Percentiles rank a stretch among this genome's conserved stretches.
phyloP scores from a whole-genome alignment of 164 flowering plant species.

The Aristolochia californica region DNA sequence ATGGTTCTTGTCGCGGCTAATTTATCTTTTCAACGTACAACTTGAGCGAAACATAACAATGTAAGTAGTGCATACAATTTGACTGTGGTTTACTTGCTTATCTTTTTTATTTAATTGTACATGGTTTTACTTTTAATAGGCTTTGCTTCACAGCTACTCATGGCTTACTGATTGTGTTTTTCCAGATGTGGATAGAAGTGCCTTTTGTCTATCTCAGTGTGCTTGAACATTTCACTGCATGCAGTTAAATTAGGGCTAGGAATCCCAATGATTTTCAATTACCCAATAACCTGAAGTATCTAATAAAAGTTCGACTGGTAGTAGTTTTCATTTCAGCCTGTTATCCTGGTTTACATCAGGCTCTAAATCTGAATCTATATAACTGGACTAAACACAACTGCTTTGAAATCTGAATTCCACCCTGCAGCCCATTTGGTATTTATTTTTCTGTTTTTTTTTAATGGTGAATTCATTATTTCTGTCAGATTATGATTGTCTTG shows the following conservation, averaged over 20 bases:
- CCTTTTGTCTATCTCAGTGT: neutral
- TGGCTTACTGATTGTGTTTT: neutral
- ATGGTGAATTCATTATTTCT: too few relatives aligned
- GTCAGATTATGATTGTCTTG: too few relatives aligned
- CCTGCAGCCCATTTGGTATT: too few relatives aligned
- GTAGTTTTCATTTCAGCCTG: too few relatives aligned
- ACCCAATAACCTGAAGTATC: too few relatives aligned
- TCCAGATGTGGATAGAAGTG: neutral
- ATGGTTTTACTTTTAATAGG: neutral
- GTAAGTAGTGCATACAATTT: slow-evolving; percentile 32
- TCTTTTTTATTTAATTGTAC: neutral
- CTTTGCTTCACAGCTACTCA: neutral
- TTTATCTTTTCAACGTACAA: slow-evolving; percentile 75
- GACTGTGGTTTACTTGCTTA: neutral
- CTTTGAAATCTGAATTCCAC: too few relatives aligned
- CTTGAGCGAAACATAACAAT: slow-evolving; percentile 76
- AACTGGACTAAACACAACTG: too few relatives aligned
- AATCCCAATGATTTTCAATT: neutral
- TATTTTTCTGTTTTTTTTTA: too few relatives aligned
- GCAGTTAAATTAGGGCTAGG: neutral
- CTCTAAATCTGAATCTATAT: too few relatives aligned
- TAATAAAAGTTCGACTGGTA: too few relatives aligned
- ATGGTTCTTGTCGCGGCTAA: slow-evolving; percentile 58
- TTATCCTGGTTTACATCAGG: too few relatives aligned
- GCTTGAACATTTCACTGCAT: neutral